Conservation (phyloP, 2,329 filamentous ascomycete species). For the Laburnicola sp. region DNA sequence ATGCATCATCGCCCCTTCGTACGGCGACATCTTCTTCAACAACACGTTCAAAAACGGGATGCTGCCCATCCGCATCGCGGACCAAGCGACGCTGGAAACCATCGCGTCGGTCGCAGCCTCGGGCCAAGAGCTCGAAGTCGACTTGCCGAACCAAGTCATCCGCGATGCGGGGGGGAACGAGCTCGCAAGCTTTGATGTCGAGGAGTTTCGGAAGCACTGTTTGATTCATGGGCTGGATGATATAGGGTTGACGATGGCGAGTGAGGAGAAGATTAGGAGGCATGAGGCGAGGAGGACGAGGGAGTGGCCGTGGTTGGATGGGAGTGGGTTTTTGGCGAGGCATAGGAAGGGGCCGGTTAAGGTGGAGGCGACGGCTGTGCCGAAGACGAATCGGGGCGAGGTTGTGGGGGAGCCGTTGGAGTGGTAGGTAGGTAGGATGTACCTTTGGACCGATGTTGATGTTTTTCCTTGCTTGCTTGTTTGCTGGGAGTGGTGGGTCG, state of each 20-base stretch:
- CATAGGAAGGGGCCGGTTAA: conserved; percentile 61
- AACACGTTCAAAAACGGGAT: conserved; percentile 99
- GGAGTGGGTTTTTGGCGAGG: conserved; percentile 73
- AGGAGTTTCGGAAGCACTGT: conserved; percentile 93
- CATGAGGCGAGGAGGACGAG: conserved; percentile 78
- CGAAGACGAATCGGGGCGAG: conserved; percentile 87
- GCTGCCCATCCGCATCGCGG: conserved; percentile 78
- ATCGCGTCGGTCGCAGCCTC: conserved; percentile 78
- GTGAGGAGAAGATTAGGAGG: conserved; percentile 81
- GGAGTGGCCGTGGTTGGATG: conserved; percentile 90
- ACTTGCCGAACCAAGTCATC: conserved; percentile 82
- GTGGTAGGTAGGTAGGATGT: no score
- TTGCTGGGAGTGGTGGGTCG: neutral
- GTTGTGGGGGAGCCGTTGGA: conserved; percentile 83
- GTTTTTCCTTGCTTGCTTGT: neutral
- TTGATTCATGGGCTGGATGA: conserved; percentile 92
- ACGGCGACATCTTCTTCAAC: conserved; percentile 96
- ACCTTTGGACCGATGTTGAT: no score
- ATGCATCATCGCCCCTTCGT: conserved; percentile 86
- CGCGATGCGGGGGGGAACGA: conserved; percentile 73
- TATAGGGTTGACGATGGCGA: conserved; percentile 90
- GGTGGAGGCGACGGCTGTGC: conserved; percentile 69
- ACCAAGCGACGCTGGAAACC: conserved; percentile 66
- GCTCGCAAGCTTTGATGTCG: conserved; percentile 81
- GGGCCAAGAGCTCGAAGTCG: conserved; percentile 83